phyloP scores from a whole-genome alignment of 257 asterid species.

The Nicotiana attenuata region DNA sequence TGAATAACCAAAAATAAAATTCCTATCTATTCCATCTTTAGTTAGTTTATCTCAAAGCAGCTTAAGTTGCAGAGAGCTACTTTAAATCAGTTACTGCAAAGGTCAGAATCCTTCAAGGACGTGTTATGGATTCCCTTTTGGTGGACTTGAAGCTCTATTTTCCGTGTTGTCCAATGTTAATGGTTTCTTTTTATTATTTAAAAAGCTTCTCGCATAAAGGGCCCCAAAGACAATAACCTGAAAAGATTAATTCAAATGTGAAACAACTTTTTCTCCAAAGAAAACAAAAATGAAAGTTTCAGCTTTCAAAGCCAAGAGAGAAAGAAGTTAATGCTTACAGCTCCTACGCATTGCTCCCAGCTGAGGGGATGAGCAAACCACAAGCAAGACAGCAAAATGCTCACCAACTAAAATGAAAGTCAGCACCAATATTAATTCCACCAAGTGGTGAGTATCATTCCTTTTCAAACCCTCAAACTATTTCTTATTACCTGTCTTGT shows the following conservation, averaged over 20 bases:
- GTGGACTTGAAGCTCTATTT: constrained; percentile 40
- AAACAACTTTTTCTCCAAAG: background rate
- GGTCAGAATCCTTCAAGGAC: background rate
- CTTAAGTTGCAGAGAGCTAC: background rate
- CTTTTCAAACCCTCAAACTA: background rate
- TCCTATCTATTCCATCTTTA: background rate
- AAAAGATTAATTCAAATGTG: background rate
- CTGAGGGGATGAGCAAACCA: constrained; percentile 96
- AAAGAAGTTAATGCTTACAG: constrained; percentile 47
- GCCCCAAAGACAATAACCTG: constrained; percentile 91
- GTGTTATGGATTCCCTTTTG: constrained; percentile 29
- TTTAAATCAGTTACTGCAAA: background rate
- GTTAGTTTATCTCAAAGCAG: background rate
- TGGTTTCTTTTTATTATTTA: constrained; percentile 41
- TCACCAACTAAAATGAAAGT: constrained; percentile 49
- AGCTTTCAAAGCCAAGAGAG: background rate
- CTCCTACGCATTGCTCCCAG: constrained; percentile 76
- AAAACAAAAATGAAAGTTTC: background rate
- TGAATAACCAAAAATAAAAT: background rate
- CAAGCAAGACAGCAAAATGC: constrained; percentile 87
- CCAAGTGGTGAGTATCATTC: background rate
- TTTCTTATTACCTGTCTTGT: constrained; percentile 78
- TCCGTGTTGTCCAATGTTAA: constrained; percentile 35
- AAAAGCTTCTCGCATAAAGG: constrained; percentile 68
- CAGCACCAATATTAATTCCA: background rate